Conservation (phyloP, 768 basidiomycete genomes). For the Strobilomyces echinocephalus region DNA sequence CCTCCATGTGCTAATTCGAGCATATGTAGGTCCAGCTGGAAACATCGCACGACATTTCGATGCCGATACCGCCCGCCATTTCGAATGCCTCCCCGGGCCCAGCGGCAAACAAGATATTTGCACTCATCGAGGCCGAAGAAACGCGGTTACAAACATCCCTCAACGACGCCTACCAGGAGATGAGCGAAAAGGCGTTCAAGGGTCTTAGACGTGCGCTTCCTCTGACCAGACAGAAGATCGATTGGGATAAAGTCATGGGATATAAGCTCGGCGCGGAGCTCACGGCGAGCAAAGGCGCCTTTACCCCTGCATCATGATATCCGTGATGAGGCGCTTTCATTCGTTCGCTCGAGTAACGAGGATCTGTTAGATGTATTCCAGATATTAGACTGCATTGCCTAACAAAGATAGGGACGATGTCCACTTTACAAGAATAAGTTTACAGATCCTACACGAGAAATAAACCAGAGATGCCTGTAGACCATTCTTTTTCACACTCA, state of each 20-base stretch:
- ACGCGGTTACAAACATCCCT: slow-evolving; percentile 73
- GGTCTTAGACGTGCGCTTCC: slow-evolving; percentile 86
- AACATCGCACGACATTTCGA: slow-evolving; percentile 62
- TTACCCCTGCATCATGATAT: slow-evolving; percentile 31
- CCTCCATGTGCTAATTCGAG: not conserved
- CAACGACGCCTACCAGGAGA: slow-evolving; percentile 78
- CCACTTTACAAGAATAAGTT: not conserved
- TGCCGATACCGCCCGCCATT: slow-evolving; percentile 59
- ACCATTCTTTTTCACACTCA: not conserved
- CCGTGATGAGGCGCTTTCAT: not conserved
- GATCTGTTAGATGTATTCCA: slow-evolving; percentile 4
- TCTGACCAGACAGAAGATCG: slow-evolving; percentile 87
- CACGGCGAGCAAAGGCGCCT: slow-evolving; percentile 57
- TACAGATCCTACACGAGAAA: slow-evolving; percentile 6
- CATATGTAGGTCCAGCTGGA: slow-evolving; percentile 88
- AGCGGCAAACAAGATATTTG: slow-evolving; percentile 68
- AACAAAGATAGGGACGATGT: not conserved
- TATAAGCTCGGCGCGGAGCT: slow-evolving; percentile 78
- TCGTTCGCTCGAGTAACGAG: not conserved
- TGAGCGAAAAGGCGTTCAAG: slow-evolving; percentile 94
- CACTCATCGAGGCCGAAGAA: slow-evolving; percentile 78
- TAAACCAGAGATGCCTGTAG: not conserved
- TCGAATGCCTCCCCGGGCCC: slow-evolving; percentile 45
- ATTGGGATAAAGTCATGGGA: slow-evolving; percentile 87
- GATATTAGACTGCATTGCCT: not conserved